A percentile compares a stretch with the other conserved stretches of the same genome.
These are phyloP conservation scores for Dendrocalamus latiflorus DNA, from an alignment of 202 grass and related monocot species.

Conservation along the genomic window DNA sequence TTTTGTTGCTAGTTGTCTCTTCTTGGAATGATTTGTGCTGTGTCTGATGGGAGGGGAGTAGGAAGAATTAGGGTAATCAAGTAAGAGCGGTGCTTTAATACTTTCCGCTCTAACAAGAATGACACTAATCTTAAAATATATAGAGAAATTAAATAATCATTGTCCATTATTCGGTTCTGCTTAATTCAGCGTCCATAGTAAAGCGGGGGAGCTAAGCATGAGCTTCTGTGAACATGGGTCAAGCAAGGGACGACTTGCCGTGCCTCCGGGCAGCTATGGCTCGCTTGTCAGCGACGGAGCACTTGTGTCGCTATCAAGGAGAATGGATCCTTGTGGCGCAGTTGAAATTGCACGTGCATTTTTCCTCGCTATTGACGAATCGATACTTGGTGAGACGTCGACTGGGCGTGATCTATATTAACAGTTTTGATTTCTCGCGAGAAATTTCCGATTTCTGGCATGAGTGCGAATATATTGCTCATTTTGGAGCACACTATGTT, in stretches of 20 bases:
- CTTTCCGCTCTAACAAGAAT: no score
- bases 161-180: no score
- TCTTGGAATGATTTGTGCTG: conserved; percentile 12
- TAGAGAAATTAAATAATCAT: no score
- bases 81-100: not conserved
- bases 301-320: conserved; percentile 24
- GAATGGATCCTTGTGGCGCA: not conserved
- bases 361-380: not conserved
- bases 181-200: not conserved
- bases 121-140: no score
- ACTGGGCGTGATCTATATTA: not conserved
- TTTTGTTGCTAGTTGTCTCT: conserved; percentile 3
- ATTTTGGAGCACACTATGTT: not conserved
- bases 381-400: not conserved
- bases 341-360: conserved; percentile 1
- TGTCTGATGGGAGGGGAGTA: not conserved
- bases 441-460: conserved; percentile 10
- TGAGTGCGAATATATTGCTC: not conserved
- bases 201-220: not conserved
- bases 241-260: not conserved
- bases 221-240: conserved; percentile 19
- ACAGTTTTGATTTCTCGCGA: conserved; percentile 9
- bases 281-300: not conserved
- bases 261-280: not conserved
- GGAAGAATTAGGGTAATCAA: not conserved